Evolutionary conservation across 805 yeast species (phyloP), one percentile per base, ranked within the genome.

Genomic region (Candida parachauliodes): DNA sequence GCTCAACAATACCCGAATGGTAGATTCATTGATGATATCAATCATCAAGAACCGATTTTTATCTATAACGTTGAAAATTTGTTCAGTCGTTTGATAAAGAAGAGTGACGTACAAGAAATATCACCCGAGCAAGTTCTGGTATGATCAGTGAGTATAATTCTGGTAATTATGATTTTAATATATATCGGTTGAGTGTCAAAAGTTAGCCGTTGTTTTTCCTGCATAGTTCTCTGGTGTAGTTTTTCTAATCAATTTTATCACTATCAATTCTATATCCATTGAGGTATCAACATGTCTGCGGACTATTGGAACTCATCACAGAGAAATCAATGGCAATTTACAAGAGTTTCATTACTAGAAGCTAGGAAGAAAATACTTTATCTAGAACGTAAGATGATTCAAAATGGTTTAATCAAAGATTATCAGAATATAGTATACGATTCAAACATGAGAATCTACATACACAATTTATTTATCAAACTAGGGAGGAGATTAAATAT

Each of bases 281-380:
- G n/a, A n/a, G 10, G 7, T 14, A 7, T 10, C 16, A 8, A 17
- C 7, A 74, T 77, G 96, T 80, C 93, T 2, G 95, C 95, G 0
- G 84, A 84, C 54, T 89, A 81, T 57, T 87, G 96, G 96, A 70
- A 71, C 12, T 86, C 95, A 2, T 77, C 94, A 1, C 97, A 89
- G 53, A 60, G 95, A 30, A 65, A 62, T 27, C 71, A 77, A 49
- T 91, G 97, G 97, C 91, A 85, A 50, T 78, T 81, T 51, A 75
- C 87, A 1, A 68, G 85, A 32, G 81, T 78, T 22, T 62, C 77
- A 15, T 68, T 91, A 17, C 46, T 61, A 14, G 72, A 65, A 55
- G 42, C 67, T 62, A 39, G 76, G 73, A 44, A 73, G 48, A 54
- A 62, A 42, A 60, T 63, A 10, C 50, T 61, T 8, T 46, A 63